Evolutionary conservation across 2,329 filamentous ascomycete species (phyloP), one percentile per base, ranked within the genome.

Genomic region (Paraphaeosphaeria sporulosa): DNA sequence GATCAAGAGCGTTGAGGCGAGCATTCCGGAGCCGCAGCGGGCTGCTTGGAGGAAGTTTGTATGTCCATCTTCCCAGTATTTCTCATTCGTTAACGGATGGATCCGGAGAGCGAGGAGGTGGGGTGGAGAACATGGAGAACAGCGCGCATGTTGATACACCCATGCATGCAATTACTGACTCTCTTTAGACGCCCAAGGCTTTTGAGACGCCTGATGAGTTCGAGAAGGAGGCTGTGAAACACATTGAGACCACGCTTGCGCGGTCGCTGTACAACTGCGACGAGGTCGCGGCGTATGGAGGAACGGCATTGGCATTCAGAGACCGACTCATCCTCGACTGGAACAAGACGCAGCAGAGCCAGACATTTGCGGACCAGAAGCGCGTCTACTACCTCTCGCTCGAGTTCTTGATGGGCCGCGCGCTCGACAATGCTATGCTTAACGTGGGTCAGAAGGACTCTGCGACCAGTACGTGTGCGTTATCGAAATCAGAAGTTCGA

Each of bases 231-330:
- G 86, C 96, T 59, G 93, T 99, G 65, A 90, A 90, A 67, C 95
- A 99, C 83, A 92, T 99, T 73, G 95, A 99, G 81, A 98, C 95
- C 3, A 97, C 94, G 3, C 86, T 99, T 63, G 95, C 95, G 64
- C 92, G 95, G 62, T 97, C 94, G 74, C 87, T 99, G 78, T 98
- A 94, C 87, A 99, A 99, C 81, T 99, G 95, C 81, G 94, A 99
- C 83, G 95, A 99, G 81, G 79, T 84, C 57, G 95, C 95, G 55
- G 93, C 94, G 34, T 99, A 99, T 79, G 88, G 91, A 8, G 95
- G 94, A 66, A 93, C 94, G 46, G 92, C 93, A 66, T 83, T 99
- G 72, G 94, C 95, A 27, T 94, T 99, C 81, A 88, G 95, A 73
- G 94, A 99, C 78, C 90, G 93, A 55, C 84, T 99, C 75, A 90